These are phyloP conservation scores for Carallia pectinifolia DNA, from an alignment of 345 rosid genomes.

Conservation along the genomic window DNA sequence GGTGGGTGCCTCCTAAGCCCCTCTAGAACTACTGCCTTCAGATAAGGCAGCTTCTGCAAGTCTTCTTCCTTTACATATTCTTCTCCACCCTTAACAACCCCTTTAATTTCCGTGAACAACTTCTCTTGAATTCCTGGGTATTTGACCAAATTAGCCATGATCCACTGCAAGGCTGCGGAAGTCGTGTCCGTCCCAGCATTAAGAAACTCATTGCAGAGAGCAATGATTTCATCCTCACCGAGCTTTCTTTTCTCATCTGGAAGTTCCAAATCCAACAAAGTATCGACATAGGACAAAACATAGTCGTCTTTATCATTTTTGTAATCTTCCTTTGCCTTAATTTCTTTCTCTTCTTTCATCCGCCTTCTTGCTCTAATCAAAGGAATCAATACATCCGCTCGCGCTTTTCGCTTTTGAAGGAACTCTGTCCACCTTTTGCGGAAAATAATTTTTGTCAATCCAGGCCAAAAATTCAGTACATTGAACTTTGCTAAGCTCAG, in stretches of 20 bases:
- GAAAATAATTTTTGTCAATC: slow-evolving; percentile 10
- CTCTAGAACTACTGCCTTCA: slow-evolving; percentile 19
- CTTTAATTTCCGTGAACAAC: slow-evolving; percentile 8
- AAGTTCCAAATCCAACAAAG: slow-evolving; percentile 16
- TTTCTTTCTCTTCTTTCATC: background rate
- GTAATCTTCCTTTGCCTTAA: background rate
- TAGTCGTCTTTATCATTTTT: background rate
- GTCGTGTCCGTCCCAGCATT: slow-evolving; percentile 20
- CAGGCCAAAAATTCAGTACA: slow-evolving; percentile 10
- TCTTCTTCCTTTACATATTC: slow-evolving; percentile 10
- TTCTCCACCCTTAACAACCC: background rate
- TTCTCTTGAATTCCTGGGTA: slow-evolving; percentile 20
- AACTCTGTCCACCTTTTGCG: slow-evolving; percentile 19
- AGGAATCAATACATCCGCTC: slow-evolving; percentile 10
- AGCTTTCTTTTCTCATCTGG: slow-evolving; percentile 23
- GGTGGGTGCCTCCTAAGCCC: slow-evolving; percentile 24
- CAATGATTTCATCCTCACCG: background rate
- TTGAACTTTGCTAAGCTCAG: background rate
- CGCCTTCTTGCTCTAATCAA: slow-evolving; percentile 19
- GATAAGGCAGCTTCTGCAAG: slow-evolving; percentile 13
- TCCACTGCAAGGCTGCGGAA: slow-evolving; percentile 17
- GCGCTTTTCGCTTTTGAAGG: background rate
- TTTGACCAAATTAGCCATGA: slow-evolving; percentile 22
- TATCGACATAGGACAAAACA: slow-evolving; percentile 15
- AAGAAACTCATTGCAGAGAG: slow-evolving; percentile 17